phyloP scores from a whole-genome alignment of 208 protist species.

The Acanthamoeba triangularis region DNA sequence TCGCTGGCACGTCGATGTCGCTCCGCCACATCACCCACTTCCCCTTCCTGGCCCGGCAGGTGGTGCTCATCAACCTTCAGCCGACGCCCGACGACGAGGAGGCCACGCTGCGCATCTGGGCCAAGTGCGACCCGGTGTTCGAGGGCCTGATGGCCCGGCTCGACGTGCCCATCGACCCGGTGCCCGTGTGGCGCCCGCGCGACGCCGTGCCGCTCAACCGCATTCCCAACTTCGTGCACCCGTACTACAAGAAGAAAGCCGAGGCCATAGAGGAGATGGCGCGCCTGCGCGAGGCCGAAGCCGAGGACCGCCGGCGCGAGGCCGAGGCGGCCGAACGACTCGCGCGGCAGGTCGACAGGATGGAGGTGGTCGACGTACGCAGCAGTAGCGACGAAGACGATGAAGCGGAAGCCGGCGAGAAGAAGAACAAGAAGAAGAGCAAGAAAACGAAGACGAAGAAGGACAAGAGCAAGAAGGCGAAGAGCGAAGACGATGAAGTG shows the following conservation, averaged over 20 bases:
- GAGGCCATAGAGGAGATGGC: too few species aligned
- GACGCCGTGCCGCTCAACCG: constrained; percentile 45
- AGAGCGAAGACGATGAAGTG: too few species aligned
- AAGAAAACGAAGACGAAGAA: not conserved
- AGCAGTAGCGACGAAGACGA: too few species aligned
- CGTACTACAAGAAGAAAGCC: too few species aligned
- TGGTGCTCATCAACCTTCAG: too few species aligned
- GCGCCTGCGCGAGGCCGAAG: too few species aligned
- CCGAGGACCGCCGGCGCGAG: too few species aligned
- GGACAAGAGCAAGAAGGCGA: too few species aligned
- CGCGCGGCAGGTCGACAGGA: too few species aligned
- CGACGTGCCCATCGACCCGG: constrained; percentile 46
- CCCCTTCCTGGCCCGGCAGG: constrained; percentile 6
- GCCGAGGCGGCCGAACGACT: not conserved
- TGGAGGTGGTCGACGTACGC: too few species aligned
- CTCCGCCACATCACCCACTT: not conserved
- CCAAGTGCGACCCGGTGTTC: constrained; percentile 77
- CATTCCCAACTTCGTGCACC: not conserved
- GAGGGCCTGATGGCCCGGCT: constrained; percentile 43
- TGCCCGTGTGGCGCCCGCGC: constrained; percentile 57
- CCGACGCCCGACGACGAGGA: not conserved
- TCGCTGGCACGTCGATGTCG: too few species aligned
- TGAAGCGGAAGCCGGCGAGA: not conserved
- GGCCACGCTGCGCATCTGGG: constrained; percentile 78
- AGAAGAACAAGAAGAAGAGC: not conserved